Percentiles rank a stretch among this genome's conserved stretches.
Evolutionary conservation across 768 basidiomycete species (phyloP).

Genomic region (Flagelloscypha sp.): DNA sequence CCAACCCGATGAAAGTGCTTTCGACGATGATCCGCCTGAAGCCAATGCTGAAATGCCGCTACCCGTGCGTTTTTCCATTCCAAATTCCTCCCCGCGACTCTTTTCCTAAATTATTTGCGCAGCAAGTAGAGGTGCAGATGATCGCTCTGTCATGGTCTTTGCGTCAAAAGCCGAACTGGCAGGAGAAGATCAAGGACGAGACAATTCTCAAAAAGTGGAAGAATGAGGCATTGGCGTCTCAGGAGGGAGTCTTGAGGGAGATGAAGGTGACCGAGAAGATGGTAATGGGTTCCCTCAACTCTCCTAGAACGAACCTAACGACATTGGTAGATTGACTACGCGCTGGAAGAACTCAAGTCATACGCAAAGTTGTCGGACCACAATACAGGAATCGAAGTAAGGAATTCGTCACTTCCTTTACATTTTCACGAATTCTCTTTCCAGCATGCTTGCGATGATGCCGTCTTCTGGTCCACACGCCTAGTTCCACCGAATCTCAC

Average conservation of each 20-base stretch:
- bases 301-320: too few relatives aligned
- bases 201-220: slow-evolving; percentile 20
- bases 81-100: too few relatives aligned
- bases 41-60: too few relatives aligned
- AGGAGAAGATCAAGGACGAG: slow-evolving; percentile 16
- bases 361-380: slow-evolving; percentile 13
- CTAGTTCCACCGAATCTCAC: slow-evolving; percentile 20
- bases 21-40: too few relatives aligned
- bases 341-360: slow-evolving; percentile 12
- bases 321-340: slow-evolving; percentile 10
- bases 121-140: slow-evolving; percentile 12
- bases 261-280: slow-evolving; percentile 16
- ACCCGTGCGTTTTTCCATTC: too few relatives aligned
- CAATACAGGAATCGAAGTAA: slow-evolving; percentile 10
- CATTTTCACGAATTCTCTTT: too few relatives aligned
- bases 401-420: too few relatives aligned
- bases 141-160: slow-evolving; percentile 10
- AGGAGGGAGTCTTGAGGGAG: slow-evolving; percentile 13
- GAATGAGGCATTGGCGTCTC: slow-evolving; percentile 11
- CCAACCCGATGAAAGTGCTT: too few relatives aligned
- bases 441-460: slow-evolving; percentile 14
- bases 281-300: slow-evolving; percentile 6
- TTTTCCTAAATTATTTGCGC: too few relatives aligned
- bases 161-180: slow-evolving; percentile 13
- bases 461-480: slow-evolving; percentile 21